Base-by-base conservation (phyloP, 148 eudicot genomes). In the Suaeda aralocaspica region DNA sequence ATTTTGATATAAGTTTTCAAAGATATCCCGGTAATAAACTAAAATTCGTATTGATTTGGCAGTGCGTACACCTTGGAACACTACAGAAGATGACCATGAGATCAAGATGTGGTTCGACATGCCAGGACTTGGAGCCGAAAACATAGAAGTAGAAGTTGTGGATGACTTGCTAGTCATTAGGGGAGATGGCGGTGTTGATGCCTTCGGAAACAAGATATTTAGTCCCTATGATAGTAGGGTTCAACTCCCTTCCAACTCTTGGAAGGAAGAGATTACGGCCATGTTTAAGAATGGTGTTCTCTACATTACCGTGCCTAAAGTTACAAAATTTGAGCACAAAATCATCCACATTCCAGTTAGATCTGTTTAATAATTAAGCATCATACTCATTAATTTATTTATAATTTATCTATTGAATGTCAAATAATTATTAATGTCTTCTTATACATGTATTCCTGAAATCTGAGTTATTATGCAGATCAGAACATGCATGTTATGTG, bases 251-350 rank as follows among this genome's bases (percentile, higher is more conserved):
- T 9, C 10, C 4, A 67, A 67, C 45, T 50, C 59, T 31, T 51
- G 42, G 56, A 67, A 50, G 59, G 70, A 67, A 12, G 58, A 46
- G 29, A 18, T 34, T 6, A 67, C 57, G 0, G 70, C 59, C 21
- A 59, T 31, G 26, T 50, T 67, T 33, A 67, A 67, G 59, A 67
- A 67, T 50, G 70, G 70, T 50, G 70, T 50, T 31, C 70, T 67
- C 29, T 67, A 67, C 2, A 15, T 67, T 30, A 67, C 70, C 19
- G 70, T 67, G 42, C 70, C 70, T 67, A 67, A 67, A 41, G 51
- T 66, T 24, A 9, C 11, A 29, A 67, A 29, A 21, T 21, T 21
- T 49, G 49, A 63, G 50, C 67, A 63, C 30, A 63, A 63, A 10
- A 25, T 63, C 3, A 67, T 67, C 45, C 57, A 67, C 15, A 22